Percentiles rank a stretch among this genome's conserved stretches.
These are phyloP conservation scores for Vitis riparia DNA, from an alignment of 164 flowering plant genomes.

Conservation along the genomic window DNA sequence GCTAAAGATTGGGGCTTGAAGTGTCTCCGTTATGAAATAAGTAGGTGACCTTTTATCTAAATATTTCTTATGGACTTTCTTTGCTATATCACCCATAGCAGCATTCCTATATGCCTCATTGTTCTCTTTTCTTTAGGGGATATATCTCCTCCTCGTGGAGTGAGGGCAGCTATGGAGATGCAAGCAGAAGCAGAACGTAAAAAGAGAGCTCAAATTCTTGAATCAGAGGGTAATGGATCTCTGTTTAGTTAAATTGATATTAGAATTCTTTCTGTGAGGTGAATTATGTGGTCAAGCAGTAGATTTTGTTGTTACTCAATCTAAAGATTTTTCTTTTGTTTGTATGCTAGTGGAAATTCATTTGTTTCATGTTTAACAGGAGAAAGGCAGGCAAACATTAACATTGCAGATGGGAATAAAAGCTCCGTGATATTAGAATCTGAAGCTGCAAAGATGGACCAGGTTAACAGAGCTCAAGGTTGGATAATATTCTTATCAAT, in stretches of 20 bases:
- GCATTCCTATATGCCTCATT: neutral
- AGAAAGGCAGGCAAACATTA: conserved; percentile 80
- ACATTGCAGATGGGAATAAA: conserved; percentile 74
- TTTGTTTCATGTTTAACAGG: conserved; percentile 44
- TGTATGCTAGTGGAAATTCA: neutral
- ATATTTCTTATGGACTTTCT: neutral
- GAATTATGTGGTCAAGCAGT: neutral
- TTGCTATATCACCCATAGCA: neutral
- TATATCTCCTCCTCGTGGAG: conserved; percentile 86
- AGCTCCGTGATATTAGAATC: conserved; percentile 34
- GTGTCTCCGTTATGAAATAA: conserved; percentile 94
- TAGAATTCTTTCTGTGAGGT: neutral
- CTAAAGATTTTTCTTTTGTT: neutral
- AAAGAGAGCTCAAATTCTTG: conserved; percentile 89
- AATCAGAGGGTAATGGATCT: conserved; percentile 67
- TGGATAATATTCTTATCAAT: neutral
- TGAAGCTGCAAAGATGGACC: conserved; percentile 44
- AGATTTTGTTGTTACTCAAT: neutral
- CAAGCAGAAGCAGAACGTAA: conserved; percentile 98
- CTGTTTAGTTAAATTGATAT: neutral
- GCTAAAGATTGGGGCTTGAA: conserved; percentile 87
- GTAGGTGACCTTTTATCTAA: conserved; percentile 36
- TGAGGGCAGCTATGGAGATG: conserved; percentile 94
- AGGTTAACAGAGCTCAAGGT: conserved; percentile 40
- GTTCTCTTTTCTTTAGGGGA: conserved; percentile 56